Conservation (phyloP, 768 basidiomycete species). For the Mycena alexandri region DNA sequence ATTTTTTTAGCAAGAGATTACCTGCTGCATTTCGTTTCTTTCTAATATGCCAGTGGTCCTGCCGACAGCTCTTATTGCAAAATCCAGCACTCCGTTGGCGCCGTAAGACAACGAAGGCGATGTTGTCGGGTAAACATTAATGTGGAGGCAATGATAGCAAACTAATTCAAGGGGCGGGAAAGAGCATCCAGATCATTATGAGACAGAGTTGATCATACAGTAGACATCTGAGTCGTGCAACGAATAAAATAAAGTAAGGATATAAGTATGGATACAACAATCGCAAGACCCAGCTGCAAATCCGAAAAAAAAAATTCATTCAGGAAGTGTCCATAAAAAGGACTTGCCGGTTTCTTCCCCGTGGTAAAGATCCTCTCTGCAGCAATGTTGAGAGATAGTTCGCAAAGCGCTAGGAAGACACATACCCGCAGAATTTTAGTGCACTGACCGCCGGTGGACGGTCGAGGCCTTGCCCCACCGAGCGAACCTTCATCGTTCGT, state of each 20-base stretch:
- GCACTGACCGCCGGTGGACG: slow-evolving; percentile 74
- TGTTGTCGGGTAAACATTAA: no score
- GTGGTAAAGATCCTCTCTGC: slow-evolving; percentile 70
- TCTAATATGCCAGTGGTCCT: no score
- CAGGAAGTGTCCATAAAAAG: slow-evolving; percentile 69
- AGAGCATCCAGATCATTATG: no score
- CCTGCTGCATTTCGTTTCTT: no score
- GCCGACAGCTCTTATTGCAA: no score
- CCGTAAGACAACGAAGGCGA: no score
- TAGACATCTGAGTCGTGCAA: not conserved
- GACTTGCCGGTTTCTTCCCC: slow-evolving; percentile 75
- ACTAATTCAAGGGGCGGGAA: no score
- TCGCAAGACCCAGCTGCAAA: slow-evolving; percentile 24
- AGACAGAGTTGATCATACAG: not conserved
- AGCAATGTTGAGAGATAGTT: slow-evolving; percentile 2
- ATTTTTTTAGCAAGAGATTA: no score
- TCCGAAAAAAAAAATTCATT: slow-evolving; percentile 47
- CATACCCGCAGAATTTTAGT: slow-evolving; percentile 85
- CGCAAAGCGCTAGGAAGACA: slow-evolving; percentile 6
- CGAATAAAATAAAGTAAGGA: slow-evolving; percentile 7
- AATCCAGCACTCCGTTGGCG: no score
- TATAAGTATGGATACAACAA: slow-evolving; percentile 27
- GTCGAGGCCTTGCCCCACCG: slow-evolving; percentile 50
- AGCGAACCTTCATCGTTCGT: slow-evolving; percentile 73
- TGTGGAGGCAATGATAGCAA: no score